A percentile compares a stretch with the other conserved stretches of the same genome.
Conservation (phyloP, 2,329 filamentous ascomycete species). For the Ophiosphaerella herpotricha region DNA sequence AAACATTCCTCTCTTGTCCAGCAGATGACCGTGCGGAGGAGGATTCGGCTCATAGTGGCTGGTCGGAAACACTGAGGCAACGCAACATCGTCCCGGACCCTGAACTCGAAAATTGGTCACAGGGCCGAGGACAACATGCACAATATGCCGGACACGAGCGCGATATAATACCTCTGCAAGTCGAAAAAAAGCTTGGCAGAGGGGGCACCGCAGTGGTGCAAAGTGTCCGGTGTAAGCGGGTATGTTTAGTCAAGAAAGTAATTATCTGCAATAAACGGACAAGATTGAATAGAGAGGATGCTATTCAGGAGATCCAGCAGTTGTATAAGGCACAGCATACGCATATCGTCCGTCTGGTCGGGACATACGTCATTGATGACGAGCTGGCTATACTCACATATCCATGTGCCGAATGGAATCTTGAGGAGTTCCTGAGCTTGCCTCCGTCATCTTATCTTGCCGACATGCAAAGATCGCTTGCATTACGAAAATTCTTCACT, state of each 20-base stretch:
- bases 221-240: constrained; percentile 20
- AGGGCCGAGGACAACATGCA: too few relatives aligned
- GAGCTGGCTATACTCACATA: constrained; percentile 24
- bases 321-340: constrained; percentile 18
- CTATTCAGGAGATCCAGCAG: constrained; percentile 23
- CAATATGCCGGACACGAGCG: too few relatives aligned
- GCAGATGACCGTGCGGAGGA: too few relatives aligned
- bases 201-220: constrained; percentile 19
- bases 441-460: too few relatives aligned
- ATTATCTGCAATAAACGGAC: constrained; percentile 13
- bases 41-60: too few relatives aligned
- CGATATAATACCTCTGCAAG: not conserved
- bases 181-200: constrained; percentile 8
- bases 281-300: constrained; percentile 17
- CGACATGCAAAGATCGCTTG: too few relatives aligned
- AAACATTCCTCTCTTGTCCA: too few relatives aligned
- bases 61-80: too few relatives aligned
- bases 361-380: constrained; percentile 17
- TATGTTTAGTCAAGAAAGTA: constrained; percentile 22
- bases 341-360: constrained; percentile 25
- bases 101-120: too few relatives aligned
- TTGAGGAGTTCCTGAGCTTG: constrained; percentile 17
- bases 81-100: too few relatives aligned
- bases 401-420: constrained; percentile 21
- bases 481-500: too few relatives aligned